Evolutionary conservation across 2,329 filamentous ascomycete species (phyloP).

Genomic region (Aspergillus spinulosporus): DNA sequence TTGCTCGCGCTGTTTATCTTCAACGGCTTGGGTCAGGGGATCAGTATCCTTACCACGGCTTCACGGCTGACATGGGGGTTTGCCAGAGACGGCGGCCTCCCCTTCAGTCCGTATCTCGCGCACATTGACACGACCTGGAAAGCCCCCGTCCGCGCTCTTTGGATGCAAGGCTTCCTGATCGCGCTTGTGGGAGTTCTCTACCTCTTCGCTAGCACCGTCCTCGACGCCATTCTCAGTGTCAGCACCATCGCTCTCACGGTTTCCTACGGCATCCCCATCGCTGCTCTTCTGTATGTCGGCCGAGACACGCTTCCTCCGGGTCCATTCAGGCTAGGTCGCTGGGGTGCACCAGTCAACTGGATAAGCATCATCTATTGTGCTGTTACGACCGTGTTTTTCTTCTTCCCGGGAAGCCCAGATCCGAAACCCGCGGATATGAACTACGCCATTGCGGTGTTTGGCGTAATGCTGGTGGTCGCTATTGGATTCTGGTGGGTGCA

Average conservation of each 20-base stretch:
- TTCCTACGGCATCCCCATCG: conserved; percentile 54
- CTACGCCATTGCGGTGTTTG: conserved; percentile 59
- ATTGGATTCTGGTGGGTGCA: conserved; percentile 55
- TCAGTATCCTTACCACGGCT: conserved; percentile 54
- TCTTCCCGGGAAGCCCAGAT: conserved; percentile 52
- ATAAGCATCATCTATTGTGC: conserved; percentile 55
- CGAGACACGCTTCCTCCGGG: conserved; percentile 54
- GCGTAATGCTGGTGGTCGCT: conserved; percentile 55
- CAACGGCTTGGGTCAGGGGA: conserved; percentile 56
- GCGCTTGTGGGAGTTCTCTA: conserved; percentile 57
- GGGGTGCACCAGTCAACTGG: conserved; percentile 48
- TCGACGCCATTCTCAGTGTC: conserved; percentile 57
- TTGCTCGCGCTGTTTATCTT: conserved; percentile 59
- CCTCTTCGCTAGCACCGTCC: conserved; percentile 55
- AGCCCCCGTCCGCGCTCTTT: conserved; percentile 54
- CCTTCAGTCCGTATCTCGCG: conserved; percentile 49
- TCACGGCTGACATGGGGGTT: conserved; percentile 58
- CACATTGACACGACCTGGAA: conserved; percentile 52
- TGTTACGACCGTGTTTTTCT: conserved; percentile 57
- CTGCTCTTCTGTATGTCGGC: conserved; percentile 51
- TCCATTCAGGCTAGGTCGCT: conserved; percentile 48
- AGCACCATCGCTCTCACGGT: conserved; percentile 59
- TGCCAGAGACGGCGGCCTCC: conserved; percentile 53
- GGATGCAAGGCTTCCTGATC: conserved; percentile 52
- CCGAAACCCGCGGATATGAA: conserved; percentile 55